Evolutionary conservation across 495 filamentous ascomycete species (phyloP).

Genomic region (Penicillium cataractarum): DNA sequence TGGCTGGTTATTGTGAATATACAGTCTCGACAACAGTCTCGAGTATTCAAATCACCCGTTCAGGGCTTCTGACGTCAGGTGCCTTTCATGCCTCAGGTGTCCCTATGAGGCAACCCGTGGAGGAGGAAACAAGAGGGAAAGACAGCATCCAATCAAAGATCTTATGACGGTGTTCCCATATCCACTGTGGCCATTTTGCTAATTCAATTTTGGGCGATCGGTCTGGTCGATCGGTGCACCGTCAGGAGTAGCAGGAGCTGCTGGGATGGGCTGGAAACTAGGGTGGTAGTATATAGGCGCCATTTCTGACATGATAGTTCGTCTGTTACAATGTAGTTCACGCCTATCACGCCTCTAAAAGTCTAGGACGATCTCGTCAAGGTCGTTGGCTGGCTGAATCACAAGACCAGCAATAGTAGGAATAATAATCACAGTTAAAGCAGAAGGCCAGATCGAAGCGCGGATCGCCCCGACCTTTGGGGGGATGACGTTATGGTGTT

Average conservation of each 20-base stretch:
- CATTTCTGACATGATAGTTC: neutral
- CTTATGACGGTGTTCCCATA: neutral
- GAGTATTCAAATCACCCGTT: too few relatives aligned
- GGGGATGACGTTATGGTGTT: slow-evolving; percentile 27
- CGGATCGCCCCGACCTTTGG: slow-evolving; percentile 23
- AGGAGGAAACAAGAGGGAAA: neutral
- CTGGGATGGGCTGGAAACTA: too few relatives aligned
- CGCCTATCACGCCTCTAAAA: neutral
- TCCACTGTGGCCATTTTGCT: slow-evolving; percentile 3
- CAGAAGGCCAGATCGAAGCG: slow-evolving; percentile 8
- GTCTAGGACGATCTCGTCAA: neutral
- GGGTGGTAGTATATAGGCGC: neutral
- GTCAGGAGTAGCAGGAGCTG: neutral
- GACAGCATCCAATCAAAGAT: neutral
- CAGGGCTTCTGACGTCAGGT: slow-evolving; percentile 30
- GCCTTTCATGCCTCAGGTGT: slow-evolving; percentile 20
- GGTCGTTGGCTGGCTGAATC: too few relatives aligned
- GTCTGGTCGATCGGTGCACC: neutral
- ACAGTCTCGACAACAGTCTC: too few relatives aligned
- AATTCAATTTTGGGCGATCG: neutral
- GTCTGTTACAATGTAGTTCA: neutral
- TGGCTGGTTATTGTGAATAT: too few relatives aligned
- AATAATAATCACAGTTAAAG: neutral
- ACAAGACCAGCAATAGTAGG: too few relatives aligned
- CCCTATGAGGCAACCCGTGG: neutral